Percentiles rank a stretch among this genome's conserved stretches.
Evolutionary conservation across 805 yeast species (phyloP).

Genomic region (Suhomyces sp.): DNA sequence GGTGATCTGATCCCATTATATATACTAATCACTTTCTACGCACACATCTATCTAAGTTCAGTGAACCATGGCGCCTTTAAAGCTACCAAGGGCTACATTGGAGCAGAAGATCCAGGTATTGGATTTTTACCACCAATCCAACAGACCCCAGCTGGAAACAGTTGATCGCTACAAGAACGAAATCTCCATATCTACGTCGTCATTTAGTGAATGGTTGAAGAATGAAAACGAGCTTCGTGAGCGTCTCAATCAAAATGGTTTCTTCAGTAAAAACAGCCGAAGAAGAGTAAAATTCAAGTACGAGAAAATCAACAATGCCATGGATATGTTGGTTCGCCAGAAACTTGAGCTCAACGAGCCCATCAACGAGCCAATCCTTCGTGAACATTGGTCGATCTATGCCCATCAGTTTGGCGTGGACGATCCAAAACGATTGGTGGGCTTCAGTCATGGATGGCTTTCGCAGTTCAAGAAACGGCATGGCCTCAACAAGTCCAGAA

Average conservation of each 20-base stretch:
- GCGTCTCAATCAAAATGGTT: constrained; percentile 34
- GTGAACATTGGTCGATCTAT: constrained; percentile 55
- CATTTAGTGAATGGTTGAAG: constrained; percentile 61
- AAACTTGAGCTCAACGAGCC: constrained; percentile 43
- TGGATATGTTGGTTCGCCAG: constrained; percentile 52
- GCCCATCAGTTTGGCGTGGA: constrained; percentile 57
- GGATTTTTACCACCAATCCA: constrained; percentile 47
- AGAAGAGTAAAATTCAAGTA: constrained; percentile 53
- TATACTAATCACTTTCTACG: neutral
- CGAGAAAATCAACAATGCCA: constrained; percentile 55
- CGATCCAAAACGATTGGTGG: constrained; percentile 54
- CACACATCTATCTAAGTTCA: neutral
- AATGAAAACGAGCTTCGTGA: constrained; percentile 49
- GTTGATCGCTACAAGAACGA: constrained; percentile 51
- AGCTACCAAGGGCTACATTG: constrained; percentile 51
- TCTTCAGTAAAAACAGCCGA: constrained; percentile 33
- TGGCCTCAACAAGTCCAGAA: constrained; percentile 39
- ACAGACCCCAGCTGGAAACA: constrained; percentile 55
- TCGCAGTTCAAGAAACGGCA: constrained; percentile 59
- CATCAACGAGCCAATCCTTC: constrained; percentile 51
- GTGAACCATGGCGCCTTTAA: constrained; percentile 11
- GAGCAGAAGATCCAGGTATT: constrained; percentile 58
- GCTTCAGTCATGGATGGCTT: constrained; percentile 63
- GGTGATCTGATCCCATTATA: neutral
- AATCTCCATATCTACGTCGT: constrained; percentile 56